Conservation (phyloP, 148 eudicot species). For the Spergularia bocconei region DNA sequence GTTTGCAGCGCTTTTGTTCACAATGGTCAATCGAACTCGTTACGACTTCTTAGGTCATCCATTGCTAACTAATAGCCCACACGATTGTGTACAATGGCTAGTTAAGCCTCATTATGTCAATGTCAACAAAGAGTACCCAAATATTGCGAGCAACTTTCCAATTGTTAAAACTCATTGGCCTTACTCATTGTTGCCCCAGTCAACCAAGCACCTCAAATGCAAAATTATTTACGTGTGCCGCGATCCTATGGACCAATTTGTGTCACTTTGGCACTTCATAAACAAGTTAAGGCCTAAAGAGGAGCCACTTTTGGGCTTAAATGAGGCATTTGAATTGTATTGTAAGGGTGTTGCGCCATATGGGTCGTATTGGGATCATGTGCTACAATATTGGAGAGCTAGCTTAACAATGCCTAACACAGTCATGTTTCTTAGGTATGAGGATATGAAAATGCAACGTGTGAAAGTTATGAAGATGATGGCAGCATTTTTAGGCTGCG, state of each 20-base stretch:
- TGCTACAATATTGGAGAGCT: too few species aligned
- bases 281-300: not conserved
- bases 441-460: too few species aligned
- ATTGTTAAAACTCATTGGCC: not conserved
- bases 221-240: not conserved
- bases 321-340: too few species aligned
- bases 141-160: not conserved
- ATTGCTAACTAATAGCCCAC: conserved; percentile 11
- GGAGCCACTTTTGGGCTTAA: not conserved
- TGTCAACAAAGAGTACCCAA: not conserved
- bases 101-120: not conserved
- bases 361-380: too few species aligned
- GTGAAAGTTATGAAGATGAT: too few species aligned
- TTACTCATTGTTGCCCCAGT: not conserved
- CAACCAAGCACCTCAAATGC: not conserved
- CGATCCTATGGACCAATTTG: conserved; percentile 1
- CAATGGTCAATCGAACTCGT: conserved; percentile 21
- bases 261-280: conserved; percentile 8
- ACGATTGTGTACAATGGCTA: conserved; percentile 8
- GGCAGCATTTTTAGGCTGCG: too few species aligned
- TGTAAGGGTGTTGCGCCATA: too few species aligned
- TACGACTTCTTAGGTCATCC: conserved; percentile 14
- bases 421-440: too few species aligned
- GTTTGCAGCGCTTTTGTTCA: conserved; percentile 29
- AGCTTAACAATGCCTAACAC: too few species aligned